Conservation (phyloP, 164 flowering plant genomes). For the Piper betle region DNA sequence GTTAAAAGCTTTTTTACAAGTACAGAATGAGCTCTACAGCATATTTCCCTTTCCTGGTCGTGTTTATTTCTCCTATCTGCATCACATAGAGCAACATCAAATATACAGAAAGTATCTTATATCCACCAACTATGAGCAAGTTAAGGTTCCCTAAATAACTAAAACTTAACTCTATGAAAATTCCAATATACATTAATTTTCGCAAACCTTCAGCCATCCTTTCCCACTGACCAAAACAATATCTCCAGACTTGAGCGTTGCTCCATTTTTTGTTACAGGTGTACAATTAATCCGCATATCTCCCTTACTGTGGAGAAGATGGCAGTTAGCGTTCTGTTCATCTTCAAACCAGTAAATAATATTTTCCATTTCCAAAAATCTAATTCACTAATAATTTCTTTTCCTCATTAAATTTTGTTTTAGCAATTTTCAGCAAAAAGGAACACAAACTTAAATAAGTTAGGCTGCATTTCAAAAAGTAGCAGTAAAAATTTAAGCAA, state of each 20-base stretch:
- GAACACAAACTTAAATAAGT: no score
- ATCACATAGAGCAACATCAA: no score
- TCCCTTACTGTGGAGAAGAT: constrained; percentile 34
- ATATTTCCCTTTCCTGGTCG: no score
- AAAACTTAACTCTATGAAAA: no score
- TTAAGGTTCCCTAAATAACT: background rate
- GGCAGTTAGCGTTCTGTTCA: background rate
- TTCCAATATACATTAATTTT: background rate
- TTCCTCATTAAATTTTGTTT: no score
- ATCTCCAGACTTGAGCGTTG: constrained; percentile 72
- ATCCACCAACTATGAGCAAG: background rate
- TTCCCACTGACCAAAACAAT: constrained; percentile 73
- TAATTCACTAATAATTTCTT: no score
- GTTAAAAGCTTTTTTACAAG: no score
- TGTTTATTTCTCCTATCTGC: no score
- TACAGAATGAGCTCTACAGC: constrained; percentile 54
- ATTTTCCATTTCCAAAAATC: no score
- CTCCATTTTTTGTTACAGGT: constrained; percentile 55
- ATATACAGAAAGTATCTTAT: no score
- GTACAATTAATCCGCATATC: constrained; percentile 87
- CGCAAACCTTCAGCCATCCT: constrained; percentile 71
- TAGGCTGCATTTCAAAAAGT: background rate
- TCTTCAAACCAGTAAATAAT: no score
- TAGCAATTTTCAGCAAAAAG: no score
- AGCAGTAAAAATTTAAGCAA: background rate